Evolutionary conservation across 2,329 filamentous ascomycete genomes (phyloP).

Genomic region (Colletotrichum magnum): DNA sequence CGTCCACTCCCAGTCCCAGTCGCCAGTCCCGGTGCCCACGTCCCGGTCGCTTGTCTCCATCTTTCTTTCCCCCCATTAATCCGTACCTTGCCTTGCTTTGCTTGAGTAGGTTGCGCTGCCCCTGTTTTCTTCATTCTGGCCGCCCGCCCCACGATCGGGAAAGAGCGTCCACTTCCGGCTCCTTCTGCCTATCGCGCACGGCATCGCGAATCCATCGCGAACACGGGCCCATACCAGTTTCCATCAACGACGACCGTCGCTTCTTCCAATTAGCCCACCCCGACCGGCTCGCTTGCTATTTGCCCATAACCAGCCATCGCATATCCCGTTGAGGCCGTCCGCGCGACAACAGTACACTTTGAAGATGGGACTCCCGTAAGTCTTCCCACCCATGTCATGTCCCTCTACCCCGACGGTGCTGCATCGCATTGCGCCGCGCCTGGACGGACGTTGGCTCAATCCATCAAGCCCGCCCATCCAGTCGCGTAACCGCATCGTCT

Average conservation of each 20-base stretch:
- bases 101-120: background rate
- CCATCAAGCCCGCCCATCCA: slow-evolving; percentile 28
- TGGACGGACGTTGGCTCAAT: slow-evolving; percentile 39
- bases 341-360: slow-evolving; percentile 19
- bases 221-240: slow-evolving; percentile 19
- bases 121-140: slow-evolving; percentile 16
- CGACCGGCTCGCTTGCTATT: background rate
- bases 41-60: slow-evolving; percentile 31
- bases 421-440: slow-evolving; percentile 32
- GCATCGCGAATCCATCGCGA: slow-evolving; percentile 37
- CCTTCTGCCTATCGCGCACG: slow-evolving; percentile 9
- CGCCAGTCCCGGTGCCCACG: slow-evolving; percentile 22
- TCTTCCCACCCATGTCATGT: slow-evolving; percentile 39
- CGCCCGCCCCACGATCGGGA: slow-evolving; percentile 26
- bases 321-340: background rate
- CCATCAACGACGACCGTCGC: slow-evolving; percentile 20
- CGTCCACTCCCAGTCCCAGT: slow-evolving; percentile 1
- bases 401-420: slow-evolving; percentile 24
- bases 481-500: slow-evolving; percentile 28
- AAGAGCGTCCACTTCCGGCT: slow-evolving; percentile 5
- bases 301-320: background rate
- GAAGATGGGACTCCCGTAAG: slow-evolving; percentile 65
- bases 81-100: background rate
- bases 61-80: slow-evolving; percentile 1
- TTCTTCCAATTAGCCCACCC: background rate